phyloP scores from a whole-genome alignment of 2,329 filamentous ascomycete genomes.

The Davidsoniella neocaledoniae region DNA sequence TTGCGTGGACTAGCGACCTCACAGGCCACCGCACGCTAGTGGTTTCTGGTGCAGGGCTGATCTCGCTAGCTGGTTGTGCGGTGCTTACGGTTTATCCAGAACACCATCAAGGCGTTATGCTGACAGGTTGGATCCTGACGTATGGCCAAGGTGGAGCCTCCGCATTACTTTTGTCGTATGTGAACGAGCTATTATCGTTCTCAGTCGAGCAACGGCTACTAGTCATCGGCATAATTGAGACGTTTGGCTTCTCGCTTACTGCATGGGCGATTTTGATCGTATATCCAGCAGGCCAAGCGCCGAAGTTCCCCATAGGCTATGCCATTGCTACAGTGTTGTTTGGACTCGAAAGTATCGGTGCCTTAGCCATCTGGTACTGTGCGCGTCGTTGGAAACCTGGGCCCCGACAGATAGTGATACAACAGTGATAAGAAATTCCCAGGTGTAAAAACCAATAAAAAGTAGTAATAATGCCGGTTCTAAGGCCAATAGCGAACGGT shows the following conservation, averaged over 20 bases:
- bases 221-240: slow-evolving; percentile 32
- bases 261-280: slow-evolving; percentile 26
- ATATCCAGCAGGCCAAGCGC: slow-evolving; percentile 22
- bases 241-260: slow-evolving; percentile 26
- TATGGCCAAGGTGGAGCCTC: slow-evolving; percentile 22
- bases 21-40: slow-evolving; percentile 36
- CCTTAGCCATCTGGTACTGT: slow-evolving; percentile 14
- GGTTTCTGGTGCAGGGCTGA: slow-evolving; percentile 29
- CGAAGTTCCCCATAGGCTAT: slow-evolving; percentile 25
- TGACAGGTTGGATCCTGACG: slow-evolving; percentile 22
- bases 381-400: neutral
- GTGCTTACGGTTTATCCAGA: slow-evolving; percentile 22
- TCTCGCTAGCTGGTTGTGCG: slow-evolving; percentile 20
- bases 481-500: no score
- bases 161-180: slow-evolving; percentile 27
- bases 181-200: slow-evolving; percentile 28
- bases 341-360: slow-evolving; percentile 17
- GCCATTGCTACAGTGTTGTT: slow-evolving; percentile 20
- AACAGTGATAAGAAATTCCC: no score
- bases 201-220: slow-evolving; percentile 32
- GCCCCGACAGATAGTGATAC: neutral
- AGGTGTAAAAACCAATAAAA: no score
- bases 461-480: no score
- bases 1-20: slow-evolving; percentile 35
- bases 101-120: slow-evolving; percentile 20